Percentiles rank a stretch among this genome's conserved stretches.
These are phyloP conservation scores for Alternaria angustiovoidea DNA, from an alignment of 2,329 filamentous ascomycete species.

Conservation along the genomic window DNA sequence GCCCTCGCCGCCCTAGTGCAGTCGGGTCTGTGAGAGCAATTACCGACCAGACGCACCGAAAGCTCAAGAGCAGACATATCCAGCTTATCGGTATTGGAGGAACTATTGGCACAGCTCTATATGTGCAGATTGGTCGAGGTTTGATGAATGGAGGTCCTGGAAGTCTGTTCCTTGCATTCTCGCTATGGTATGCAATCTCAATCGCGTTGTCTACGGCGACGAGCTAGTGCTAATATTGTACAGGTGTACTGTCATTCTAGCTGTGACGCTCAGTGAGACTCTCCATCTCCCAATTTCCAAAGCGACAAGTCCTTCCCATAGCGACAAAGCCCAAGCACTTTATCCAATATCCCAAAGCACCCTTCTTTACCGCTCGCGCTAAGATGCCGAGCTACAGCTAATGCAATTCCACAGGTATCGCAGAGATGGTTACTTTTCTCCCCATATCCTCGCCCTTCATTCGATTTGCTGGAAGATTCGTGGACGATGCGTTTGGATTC, in stretches of 20 bases:
- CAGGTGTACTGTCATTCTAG: slow-evolving; percentile 54
- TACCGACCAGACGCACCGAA: slow-evolving; percentile 54
- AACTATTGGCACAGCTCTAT: slow-evolving; percentile 59
- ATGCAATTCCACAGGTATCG: slow-evolving; percentile 57
- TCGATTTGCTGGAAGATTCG: slow-evolving; percentile 76
- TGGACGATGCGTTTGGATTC: slow-evolving; percentile 78
- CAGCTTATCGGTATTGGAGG: slow-evolving; percentile 58
- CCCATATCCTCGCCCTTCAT: slow-evolving; percentile 82
- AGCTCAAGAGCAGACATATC: slow-evolving; percentile 57
- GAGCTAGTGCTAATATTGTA: slow-evolving; percentile 1
- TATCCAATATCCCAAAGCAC: slow-evolving; percentile 21
- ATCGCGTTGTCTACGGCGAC: neutral
- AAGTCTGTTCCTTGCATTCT: slow-evolving; percentile 57
- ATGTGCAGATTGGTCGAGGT: slow-evolving; percentile 57
- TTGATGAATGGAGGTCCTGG: slow-evolving; percentile 57
- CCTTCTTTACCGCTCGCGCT: neutral
- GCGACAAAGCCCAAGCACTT: slow-evolving; percentile 30
- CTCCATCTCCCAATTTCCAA: slow-evolving; percentile 25
- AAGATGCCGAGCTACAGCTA: slow-evolving; percentile 25
- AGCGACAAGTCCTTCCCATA: slow-evolving; percentile 29
- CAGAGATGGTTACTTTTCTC: slow-evolving; percentile 79
- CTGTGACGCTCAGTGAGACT: slow-evolving; percentile 52
- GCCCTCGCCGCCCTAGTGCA: slow-evolving; percentile 34
- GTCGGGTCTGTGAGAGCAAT: slow-evolving; percentile 40
- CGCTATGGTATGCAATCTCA: slow-evolving; percentile 50